Percentiles rank a stretch among this genome's conserved stretches.
phyloP scores from a whole-genome alignment of 441 rosid species.

The Arabidopsis lyrata region DNA sequence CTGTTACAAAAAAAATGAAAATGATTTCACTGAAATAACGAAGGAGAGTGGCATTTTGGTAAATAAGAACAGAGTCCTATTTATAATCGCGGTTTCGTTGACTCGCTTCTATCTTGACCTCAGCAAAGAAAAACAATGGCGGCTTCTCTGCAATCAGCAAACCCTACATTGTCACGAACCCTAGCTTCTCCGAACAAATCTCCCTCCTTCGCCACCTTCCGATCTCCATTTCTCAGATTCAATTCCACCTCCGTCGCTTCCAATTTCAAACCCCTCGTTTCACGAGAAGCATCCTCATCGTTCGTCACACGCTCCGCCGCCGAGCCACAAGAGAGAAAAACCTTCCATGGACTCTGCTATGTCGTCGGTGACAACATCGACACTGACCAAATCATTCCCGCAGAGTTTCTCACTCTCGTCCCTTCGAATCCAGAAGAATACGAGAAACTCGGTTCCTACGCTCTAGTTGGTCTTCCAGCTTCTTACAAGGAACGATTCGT shows the following conservation, averaged over 20 bases:
- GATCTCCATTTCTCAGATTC: constrained; percentile 40
- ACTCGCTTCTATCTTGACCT: constrained; percentile 19
- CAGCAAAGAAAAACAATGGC: constrained; percentile 32
- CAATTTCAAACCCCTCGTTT: constrained; percentile 32
- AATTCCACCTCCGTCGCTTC: constrained; percentile 35
- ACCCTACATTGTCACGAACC: constrained; percentile 37
- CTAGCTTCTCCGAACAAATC: constrained; percentile 30
- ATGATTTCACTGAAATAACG: background rate
- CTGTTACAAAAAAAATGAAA: background rate
- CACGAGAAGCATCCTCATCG: constrained; percentile 22
- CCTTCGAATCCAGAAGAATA: constrained; percentile 89
- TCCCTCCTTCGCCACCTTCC: constrained; percentile 26
- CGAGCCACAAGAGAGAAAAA: constrained; percentile 39
- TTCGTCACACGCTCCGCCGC: constrained; percentile 41
- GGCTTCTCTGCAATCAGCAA: constrained; percentile 30
- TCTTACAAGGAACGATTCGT: constrained; percentile 70
- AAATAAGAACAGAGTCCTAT: background rate
- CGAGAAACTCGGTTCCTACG: constrained; percentile 75
- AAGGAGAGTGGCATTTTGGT: constrained; percentile 24
- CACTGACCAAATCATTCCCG: constrained; percentile 96
- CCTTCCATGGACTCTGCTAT: constrained; percentile 88
- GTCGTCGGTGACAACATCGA: constrained; percentile 95
- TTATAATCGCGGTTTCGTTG: constrained; percentile 1
- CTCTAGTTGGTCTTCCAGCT: constrained; percentile 80
- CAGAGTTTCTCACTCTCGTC: constrained; percentile 86